Percentiles rank a stretch among this genome's conserved stretches.
Conservation (phyloP, 2,329 filamentous ascomycete species). For the Coniochaeta sp. region DNA sequence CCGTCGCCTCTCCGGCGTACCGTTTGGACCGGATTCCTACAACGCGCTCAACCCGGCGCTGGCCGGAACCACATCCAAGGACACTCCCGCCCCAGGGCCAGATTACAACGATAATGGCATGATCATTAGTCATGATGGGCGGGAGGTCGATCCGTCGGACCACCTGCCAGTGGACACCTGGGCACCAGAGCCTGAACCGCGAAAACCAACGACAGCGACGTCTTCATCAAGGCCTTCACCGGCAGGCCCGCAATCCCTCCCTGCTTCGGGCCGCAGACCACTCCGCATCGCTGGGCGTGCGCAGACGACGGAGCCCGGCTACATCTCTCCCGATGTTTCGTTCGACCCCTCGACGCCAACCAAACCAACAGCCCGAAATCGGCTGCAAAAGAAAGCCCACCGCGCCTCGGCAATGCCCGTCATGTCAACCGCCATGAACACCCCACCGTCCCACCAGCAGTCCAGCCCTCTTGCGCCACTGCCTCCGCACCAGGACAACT, state of each 20-base stretch:
- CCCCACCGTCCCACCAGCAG: conserved; percentile 24
- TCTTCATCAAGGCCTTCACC: conserved; percentile 36
- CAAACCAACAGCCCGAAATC: conserved; percentile 39
- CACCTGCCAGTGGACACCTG: conserved; percentile 71
- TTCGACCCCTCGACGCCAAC: conserved; percentile 24
- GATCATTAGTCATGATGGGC: conserved; percentile 68
- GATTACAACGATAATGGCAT: conserved; percentile 54
- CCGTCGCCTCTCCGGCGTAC: conserved; percentile 52
- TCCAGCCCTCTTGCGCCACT: conserved; percentile 47
- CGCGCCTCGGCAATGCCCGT: conserved; percentile 34
- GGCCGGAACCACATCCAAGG: conserved; percentile 27
- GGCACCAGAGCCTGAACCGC: conserved; percentile 69
- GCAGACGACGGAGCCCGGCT: conserved; percentile 34
- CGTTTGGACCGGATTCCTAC: conserved; percentile 71
- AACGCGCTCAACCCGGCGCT: conserved; percentile 61
- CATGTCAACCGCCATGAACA: conserved; percentile 22
- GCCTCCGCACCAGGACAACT: conserved; percentile 42
- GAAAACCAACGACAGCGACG: conserved; percentile 30
- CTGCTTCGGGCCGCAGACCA: conserved; percentile 39
- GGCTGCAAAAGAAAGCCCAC: conserved; percentile 58
- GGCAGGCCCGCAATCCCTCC: conserved; percentile 46
- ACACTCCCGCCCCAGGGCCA: conserved; percentile 16
- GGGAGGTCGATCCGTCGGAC: conserved; percentile 74
- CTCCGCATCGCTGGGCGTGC: conserved; percentile 44
- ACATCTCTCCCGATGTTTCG: conserved; percentile 19